phyloP scores from a whole-genome alignment of 2,329 filamentous ascomycete genomes.

The Penicillium hordei region DNA sequence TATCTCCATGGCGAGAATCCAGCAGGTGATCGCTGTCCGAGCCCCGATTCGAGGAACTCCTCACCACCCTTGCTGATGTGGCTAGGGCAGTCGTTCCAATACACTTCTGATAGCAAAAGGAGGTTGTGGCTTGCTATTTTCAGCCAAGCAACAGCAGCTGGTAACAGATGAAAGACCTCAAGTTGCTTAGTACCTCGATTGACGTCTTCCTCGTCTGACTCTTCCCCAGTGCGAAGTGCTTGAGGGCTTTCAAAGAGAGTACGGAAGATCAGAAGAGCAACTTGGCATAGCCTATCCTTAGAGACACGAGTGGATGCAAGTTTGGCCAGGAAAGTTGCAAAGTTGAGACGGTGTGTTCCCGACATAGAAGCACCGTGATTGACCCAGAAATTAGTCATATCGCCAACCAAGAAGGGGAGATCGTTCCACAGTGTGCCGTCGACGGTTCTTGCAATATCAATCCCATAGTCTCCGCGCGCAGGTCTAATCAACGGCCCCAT shows the following conservation, averaged over 20 bases:
- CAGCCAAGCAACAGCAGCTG: constrained; percentile 22
- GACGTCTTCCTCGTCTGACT: constrained; percentile 18
- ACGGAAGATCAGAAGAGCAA: constrained; percentile 23
- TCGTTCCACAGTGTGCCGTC: constrained; percentile 28
- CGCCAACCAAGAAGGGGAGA: constrained; percentile 23
- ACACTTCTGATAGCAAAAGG: constrained; percentile 21
- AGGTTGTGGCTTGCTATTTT: constrained; percentile 20
- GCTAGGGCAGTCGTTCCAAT: constrained; percentile 23
- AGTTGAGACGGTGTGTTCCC: constrained; percentile 20
- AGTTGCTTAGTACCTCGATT: constrained; percentile 5
- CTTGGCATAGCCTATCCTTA: constrained; percentile 23
- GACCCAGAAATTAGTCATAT: constrained; percentile 26
- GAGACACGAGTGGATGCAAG: constrained; percentile 23
- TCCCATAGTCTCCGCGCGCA: constrained; percentile 5
- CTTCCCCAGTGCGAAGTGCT: constrained; percentile 15
- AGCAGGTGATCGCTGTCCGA: constrained; percentile 23
- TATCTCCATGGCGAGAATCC: constrained; percentile 30
- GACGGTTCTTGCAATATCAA: constrained; percentile 27
- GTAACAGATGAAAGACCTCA: constrained; percentile 19
- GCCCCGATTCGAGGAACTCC: constrained; percentile 23
- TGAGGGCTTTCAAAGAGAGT: constrained; percentile 17
- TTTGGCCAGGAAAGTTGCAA: constrained; percentile 25
- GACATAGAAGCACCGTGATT: constrained; percentile 18
- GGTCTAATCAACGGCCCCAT: constrained; percentile 19
- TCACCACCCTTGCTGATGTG: constrained; percentile 16